Evolutionary conservation across 345 rosid genomes (phyloP), one percentile per base, ranked within the genome.

Genomic region (Populus ilicifolia): DNA sequence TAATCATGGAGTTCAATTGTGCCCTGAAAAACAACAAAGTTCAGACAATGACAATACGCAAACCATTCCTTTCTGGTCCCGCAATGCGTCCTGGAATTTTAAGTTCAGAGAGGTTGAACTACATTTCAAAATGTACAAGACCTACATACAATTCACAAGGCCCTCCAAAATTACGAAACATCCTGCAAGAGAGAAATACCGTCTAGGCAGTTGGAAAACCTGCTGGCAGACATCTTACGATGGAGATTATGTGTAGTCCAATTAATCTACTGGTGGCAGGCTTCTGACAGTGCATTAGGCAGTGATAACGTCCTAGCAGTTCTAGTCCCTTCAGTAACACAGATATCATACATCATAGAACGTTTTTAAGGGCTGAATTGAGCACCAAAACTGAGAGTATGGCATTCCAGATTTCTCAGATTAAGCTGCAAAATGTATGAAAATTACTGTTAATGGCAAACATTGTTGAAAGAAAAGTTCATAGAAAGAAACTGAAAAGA

Each of bases 341-440:
- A 7, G 21, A 25, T 29, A 38, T 17, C 20, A 50, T 21, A n/a
- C 41, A 35, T 52, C 77, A 64, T 81, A 79, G 81, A 78, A 29
- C 62, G 62, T 43, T 75, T 73, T 75, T 70, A 82, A 21, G 71
- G 79, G 80, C 80, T 72, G 64, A 89, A 68, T 69, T 85, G 85
- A 54, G 90, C 82, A 79, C 85, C 92, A 72, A 92, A 92, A 77
- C 91, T 88, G 77, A 92, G 80, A 38, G 97, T 86, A 54, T 92
- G 93, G 81, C 98, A 91, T 79, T 93, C 94, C 20, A 93, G 93
- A 82, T 89, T 91, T 83, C 83, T 90, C 85, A 88, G 11, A 87
- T 93, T 93, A 65, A 95, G 85, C 99, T 93, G 86, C 88, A 80
- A 79, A 73, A 14, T 2, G 5, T 33, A 46, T 35, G 25, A 8